Conservation (phyloP, 2,329 filamentous ascomycete genomes). For the Fusarium camptoceras region DNA sequence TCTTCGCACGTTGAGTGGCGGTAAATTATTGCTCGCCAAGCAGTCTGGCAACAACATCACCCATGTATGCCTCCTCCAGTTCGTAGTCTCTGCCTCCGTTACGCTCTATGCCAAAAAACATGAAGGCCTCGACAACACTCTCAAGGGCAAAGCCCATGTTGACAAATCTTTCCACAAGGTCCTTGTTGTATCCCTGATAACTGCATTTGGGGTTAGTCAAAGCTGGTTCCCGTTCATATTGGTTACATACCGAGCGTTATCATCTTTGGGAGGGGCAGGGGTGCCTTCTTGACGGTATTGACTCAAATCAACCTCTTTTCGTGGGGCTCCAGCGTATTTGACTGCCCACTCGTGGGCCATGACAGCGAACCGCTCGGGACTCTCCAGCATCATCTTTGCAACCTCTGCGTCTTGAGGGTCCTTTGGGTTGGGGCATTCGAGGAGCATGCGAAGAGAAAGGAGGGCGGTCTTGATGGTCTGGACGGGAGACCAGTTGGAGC, state of each 20-base stretch:
- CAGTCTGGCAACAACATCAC: conserved; percentile 86
- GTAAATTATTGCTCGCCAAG: conserved; percentile 76
- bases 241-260: conserved; percentile 47
- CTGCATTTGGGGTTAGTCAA: conserved; percentile 55
- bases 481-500: conserved; percentile 92
- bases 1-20: neutral
- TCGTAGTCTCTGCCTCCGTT: conserved; percentile 84
- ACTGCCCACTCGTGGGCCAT: conserved; percentile 93
- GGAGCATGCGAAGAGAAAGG: conserved; percentile 90
- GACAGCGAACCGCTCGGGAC: conserved; percentile 81
- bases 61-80: conserved; percentile 90
- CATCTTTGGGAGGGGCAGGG: conserved; percentile 44
- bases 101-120: conserved; percentile 82
- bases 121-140: conserved; percentile 86
- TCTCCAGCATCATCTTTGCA: conserved; percentile 85
- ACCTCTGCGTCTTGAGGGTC: conserved; percentile 98
- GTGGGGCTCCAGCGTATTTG: conserved; percentile 80
- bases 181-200: conserved; percentile 88
- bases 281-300: conserved; percentile 64
- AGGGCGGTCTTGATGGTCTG: conserved; percentile 96
- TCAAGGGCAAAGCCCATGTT: conserved; percentile 93
- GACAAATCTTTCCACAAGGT: conserved; percentile 84
- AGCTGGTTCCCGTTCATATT: neutral
- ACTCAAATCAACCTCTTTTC: conserved; percentile 52
- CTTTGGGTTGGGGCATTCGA: conserved; percentile 93